Conservation (phyloP, 805 yeast genomes). For the Zygosaccharomyces pseudorouxii region DNA sequence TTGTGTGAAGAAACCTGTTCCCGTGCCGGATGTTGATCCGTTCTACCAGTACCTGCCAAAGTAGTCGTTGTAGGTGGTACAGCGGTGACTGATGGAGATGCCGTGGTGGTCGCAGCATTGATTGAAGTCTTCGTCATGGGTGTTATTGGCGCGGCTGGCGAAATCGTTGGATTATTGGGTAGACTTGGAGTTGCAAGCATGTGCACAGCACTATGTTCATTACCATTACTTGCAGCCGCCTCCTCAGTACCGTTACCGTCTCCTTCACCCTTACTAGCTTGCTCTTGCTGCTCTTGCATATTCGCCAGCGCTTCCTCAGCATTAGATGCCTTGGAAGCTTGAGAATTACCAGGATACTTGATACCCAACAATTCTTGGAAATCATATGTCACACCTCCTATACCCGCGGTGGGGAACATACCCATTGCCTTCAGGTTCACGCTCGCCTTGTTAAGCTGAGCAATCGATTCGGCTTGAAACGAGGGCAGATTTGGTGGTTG, state of each 20-base stretch:
- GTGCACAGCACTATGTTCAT: slow-evolving; percentile 7
- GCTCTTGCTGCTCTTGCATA: slow-evolving; percentile 31
- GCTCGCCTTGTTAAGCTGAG: slow-evolving; percentile 22
- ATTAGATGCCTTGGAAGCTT: slow-evolving; percentile 24
- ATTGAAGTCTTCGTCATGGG: slow-evolving; percentile 20
- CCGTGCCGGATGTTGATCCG: slow-evolving; percentile 17
- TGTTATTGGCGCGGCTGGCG: slow-evolving; percentile 26
- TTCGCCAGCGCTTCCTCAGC: slow-evolving; percentile 33
- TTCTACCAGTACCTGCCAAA: slow-evolving; percentile 13
- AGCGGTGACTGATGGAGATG: slow-evolving; percentile 17
- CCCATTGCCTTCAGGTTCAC: slow-evolving; percentile 25
- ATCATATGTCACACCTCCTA: slow-evolving; percentile 31
- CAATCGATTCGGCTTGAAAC: slow-evolving; percentile 20
- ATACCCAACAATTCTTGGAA: slow-evolving; percentile 27
- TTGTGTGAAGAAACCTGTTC: slow-evolving; percentile 17
- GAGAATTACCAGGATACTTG: slow-evolving; percentile 19
- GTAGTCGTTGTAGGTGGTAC: slow-evolving; percentile 11
- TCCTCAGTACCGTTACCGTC: not conserved
- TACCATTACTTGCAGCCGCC: not conserved
- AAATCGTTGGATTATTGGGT: slow-evolving; percentile 25
- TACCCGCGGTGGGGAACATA: slow-evolving; percentile 30
- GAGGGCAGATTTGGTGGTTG: slow-evolving; percentile 10
- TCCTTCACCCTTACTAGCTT: slow-evolving; percentile 12
- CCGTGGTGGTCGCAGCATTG: slow-evolving; percentile 9
- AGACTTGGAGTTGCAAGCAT: slow-evolving; percentile 23